Evolutionary conservation across 345 rosid species (phyloP), one percentile per base, ranked within the genome.

Genomic region (Populus tremula): DNA sequence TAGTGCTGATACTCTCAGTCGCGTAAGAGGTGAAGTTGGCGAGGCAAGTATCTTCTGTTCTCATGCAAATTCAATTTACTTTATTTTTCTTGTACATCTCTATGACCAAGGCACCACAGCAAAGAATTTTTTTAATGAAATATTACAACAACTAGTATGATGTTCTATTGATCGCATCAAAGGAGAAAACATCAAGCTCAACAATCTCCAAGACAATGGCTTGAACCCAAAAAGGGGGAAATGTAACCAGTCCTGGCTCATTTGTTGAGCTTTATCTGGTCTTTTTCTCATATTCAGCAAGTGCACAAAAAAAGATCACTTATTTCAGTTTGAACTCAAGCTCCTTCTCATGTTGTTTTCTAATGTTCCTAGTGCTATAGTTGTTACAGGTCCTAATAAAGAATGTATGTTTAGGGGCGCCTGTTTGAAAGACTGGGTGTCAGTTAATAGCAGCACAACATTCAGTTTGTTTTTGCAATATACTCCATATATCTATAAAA

Each of bases 1-100:
- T 8, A 91, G 89, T 85, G 94, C 87, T 53, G 97, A 96, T 82
- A 90, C 98, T 67, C 95, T 96, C 70, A 92, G 78, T 83, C 97
- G 97, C 83, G 97, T 94, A 25, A 83, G 97, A 80, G 97, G 95
- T n/a, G 98, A 93, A 91, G 98, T 93, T 79, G 85, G 88, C 33
- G 98, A 96, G 98, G 99, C 82, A 56, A 83, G 85, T 82, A 43
- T 83, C 79, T 73, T 79, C 75, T 59, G 17, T 0, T 53, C 59
- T 20, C n/a, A 6, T 7, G 23, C 59, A 53, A 20, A 20, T 5
- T 53, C 23, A 6, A 20, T 2, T 2, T 20, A 6, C 21, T 1
- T 53, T 53, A 20, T 20, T 53, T 53, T 53, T 53, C 59, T 53
- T 20, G 9, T 53, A 18, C 23, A 53, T 6, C 59, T 53, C 18